Evolutionary conservation across 352 stramenopile genomes (phyloP), one percentile per base, ranked within the genome.

Genomic region (Phytophthora macrochlamydospora): DNA sequence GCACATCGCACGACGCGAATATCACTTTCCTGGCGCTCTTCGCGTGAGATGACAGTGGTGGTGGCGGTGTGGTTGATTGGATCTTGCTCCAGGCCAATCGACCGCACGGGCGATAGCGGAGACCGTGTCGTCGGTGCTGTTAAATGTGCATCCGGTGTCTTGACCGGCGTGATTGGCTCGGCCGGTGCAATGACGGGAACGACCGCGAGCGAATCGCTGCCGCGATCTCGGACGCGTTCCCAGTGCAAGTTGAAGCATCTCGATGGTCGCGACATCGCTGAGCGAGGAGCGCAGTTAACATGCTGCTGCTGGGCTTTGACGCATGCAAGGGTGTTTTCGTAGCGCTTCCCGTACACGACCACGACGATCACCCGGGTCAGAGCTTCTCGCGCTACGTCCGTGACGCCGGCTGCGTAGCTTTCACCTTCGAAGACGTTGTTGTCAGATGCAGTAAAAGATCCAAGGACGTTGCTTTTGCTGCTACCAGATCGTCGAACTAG

Each of bases 111-210:
- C 8, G 35, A 48, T 40, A 40, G 6, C 35, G 35, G 35, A 40
- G 35, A 40, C 35, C 35, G 14, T 46, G 12, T 13, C 40, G 40
- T 7, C 40, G 40, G 40, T 46, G 14, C 6, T 13, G 18, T 46
- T n/a, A 46, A 46, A n/a, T 46, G 40, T 46, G 8, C 40, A 46
- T 24, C 12, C 9, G 40, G 8, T 7, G 3, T 52, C 14, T 5
- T 52, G 33, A 67, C 62, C 62, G 60, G 60, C 14, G 11, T 52
- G 33, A 67, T 67, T 67, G 60, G 60, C n/a, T 6, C 24, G 29
- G 2, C 35, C 45, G 3, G 28, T 28, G 46, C 52, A 7, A 5
- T 56, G 29, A 33, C 44, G 46, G 4, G 35, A 37, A 50, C 42
- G 12, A 7, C 3, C 3, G 11, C 7, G 2, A 4, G 45, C 60